Conservation (phyloP, 176 grass and related monocot genomes). For the Bromus sterilis region DNA sequence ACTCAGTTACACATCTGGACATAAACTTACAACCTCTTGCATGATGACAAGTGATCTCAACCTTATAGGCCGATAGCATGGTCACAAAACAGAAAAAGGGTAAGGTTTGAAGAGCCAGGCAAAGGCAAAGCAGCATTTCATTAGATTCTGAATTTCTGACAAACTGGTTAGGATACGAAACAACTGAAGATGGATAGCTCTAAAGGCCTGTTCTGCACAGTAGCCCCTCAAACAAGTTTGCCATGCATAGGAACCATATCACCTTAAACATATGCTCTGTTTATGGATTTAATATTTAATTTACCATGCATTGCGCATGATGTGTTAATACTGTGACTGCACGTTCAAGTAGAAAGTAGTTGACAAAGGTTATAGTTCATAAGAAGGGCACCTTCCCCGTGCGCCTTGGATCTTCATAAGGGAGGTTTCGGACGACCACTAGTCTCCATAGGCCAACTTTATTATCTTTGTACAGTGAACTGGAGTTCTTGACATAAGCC, state of each 20-base stretch:
- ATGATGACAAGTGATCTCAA: neutral
- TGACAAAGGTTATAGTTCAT: neutral
- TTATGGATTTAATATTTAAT: neutral
- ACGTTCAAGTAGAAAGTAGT: neutral
- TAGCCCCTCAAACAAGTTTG: neutral
- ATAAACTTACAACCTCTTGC: neutral
- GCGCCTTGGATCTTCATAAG: constrained; percentile 80
- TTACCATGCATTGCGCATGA: neutral
- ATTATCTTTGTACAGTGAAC: constrained; percentile 38
- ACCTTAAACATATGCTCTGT: neutral
- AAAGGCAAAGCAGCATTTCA: neutral
- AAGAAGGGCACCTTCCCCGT: constrained; percentile 76
- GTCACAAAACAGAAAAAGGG: neutral
- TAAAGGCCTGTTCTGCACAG: neutral
- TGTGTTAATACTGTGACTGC: neutral
- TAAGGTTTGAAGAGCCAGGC: neutral
- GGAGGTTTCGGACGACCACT: constrained; percentile 83
- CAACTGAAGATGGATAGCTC: neutral
- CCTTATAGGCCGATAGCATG: neutral
- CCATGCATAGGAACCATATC: neutral
- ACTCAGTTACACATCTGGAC: neutral
- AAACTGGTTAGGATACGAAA: neutral
- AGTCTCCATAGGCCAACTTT: constrained; percentile 90
- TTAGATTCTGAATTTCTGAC: neutral
- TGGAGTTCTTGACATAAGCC: constrained; percentile 71